Conservation (phyloP, 2,329 filamentous ascomycete genomes). For the Xylariaceae sp. region DNA sequence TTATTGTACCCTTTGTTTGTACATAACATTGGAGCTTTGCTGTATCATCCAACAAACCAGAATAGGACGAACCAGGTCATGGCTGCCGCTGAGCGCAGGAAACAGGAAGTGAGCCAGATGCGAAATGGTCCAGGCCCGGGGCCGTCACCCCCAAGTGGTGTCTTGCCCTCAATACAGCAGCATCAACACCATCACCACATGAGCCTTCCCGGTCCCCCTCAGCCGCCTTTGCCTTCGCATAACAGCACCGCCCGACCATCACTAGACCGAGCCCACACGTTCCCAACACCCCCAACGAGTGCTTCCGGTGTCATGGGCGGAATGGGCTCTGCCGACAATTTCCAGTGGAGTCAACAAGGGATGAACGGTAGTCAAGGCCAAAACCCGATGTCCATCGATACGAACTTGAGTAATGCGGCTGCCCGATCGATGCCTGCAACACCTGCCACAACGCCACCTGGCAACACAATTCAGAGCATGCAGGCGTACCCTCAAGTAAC, state of each 20-base stretch:
- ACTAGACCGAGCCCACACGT: slow-evolving; percentile 83
- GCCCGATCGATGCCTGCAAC: slow-evolving; percentile 80
- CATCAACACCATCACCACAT: slow-evolving; percentile 46
- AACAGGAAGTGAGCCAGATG: slow-evolving; percentile 65
- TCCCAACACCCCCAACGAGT: slow-evolving; percentile 89
- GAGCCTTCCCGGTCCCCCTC: slow-evolving; percentile 56
- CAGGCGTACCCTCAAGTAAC: slow-evolving; percentile 67
- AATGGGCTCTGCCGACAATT: slow-evolving; percentile 72
- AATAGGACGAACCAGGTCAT: slow-evolving; percentile 79
- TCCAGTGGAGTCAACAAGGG: slow-evolving; percentile 68
- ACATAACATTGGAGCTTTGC: slow-evolving; percentile 88
- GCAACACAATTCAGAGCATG: slow-evolving; percentile 71
- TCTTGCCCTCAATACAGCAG: slow-evolving; percentile 65
- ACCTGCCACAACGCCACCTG: slow-evolving; percentile 87
- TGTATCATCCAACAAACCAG: slow-evolving; percentile 92
- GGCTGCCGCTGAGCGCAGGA: slow-evolving; percentile 75
- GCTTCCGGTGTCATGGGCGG: slow-evolving; percentile 77
- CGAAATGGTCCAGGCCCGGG: slow-evolving; percentile 52
- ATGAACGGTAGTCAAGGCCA: slow-evolving; percentile 60
- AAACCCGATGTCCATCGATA: slow-evolving; percentile 78
- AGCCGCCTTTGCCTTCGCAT: slow-evolving; percentile 59
- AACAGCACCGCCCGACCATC: slow-evolving; percentile 69
- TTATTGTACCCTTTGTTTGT: slow-evolving; percentile 93
- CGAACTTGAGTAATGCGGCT: slow-evolving; percentile 63
- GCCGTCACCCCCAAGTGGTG: slow-evolving; percentile 44